A percentile compares a stretch with the other conserved stretches of the same genome.
These are phyloP conservation scores for Aspergillus glaucus DNA, from an alignment of 2,329 filamentous ascomycete species.

Conservation along the genomic window DNA sequence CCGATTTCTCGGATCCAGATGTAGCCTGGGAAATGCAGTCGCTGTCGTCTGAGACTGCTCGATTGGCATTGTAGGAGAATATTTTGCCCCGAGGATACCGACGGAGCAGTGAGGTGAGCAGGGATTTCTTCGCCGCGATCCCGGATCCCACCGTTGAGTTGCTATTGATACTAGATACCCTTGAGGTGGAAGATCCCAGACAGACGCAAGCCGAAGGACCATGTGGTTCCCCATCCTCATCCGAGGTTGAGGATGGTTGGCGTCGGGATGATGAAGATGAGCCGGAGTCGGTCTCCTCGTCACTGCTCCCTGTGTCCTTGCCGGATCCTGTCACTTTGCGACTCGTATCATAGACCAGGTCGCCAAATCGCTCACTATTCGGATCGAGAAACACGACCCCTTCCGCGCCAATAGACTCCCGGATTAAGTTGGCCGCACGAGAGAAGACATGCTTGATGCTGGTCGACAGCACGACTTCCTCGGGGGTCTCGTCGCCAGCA, in stretches of 20 bases:
- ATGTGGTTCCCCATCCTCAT: slow-evolving; percentile 1
- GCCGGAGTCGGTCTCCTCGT: slow-evolving; percentile 17
- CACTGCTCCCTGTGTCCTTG: slow-evolving; percentile 5
- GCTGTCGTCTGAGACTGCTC: slow-evolving; percentile 20
- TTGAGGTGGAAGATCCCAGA: slow-evolving; percentile 15
- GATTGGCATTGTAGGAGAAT: slow-evolving; percentile 18
- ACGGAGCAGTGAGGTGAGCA: slow-evolving; percentile 15
- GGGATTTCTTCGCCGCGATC: slow-evolving; percentile 13
- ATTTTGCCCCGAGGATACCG: slow-evolving; percentile 24
- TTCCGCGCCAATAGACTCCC: slow-evolving; percentile 37
- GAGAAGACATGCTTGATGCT: slow-evolving; percentile 31
- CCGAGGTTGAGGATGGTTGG: background rate
- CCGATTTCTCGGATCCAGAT: slow-evolving; percentile 1
- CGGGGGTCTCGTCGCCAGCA: background rate
- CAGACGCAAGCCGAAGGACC: slow-evolving; percentile 3
- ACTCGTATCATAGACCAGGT: slow-evolving; percentile 5
- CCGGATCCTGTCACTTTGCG: slow-evolving; percentile 6
- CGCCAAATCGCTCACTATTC: slow-evolving; percentile 10
- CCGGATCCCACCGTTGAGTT: slow-evolving; percentile 1
- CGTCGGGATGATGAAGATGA: slow-evolving; percentile 1
- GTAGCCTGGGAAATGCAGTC: slow-evolving; percentile 2
- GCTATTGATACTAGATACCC: slow-evolving; percentile 10
- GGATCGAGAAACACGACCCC: slow-evolving; percentile 31
- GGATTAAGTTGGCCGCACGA: slow-evolving; percentile 41
- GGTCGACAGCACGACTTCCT: slow-evolving; percentile 7